Conservation (phyloP, 352 stramenopile genomes). For the Plasmopara halstedii region DNA sequence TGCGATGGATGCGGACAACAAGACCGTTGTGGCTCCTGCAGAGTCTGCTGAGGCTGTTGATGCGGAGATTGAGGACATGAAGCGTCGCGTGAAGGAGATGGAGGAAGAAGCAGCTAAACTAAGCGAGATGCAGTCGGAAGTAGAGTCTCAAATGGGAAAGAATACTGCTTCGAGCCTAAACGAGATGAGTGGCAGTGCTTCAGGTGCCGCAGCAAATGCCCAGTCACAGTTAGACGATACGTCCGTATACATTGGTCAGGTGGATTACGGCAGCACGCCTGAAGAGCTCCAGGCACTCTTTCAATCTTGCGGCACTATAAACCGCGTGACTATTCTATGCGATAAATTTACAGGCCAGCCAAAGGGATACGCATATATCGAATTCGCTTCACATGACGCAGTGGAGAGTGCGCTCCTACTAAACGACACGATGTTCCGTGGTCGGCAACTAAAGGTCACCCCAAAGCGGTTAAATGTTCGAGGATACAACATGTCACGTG, state of each 20-base stretch:
- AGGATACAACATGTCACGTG: slow-evolving; percentile 58
- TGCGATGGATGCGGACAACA: slow-evolving; percentile 4
- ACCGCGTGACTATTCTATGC: slow-evolving; percentile 96
- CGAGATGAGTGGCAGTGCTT: slow-evolving; percentile 24
- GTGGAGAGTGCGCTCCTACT: slow-evolving; percentile 86
- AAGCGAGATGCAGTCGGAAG: slow-evolving; percentile 78
- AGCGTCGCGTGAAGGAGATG: slow-evolving; percentile 74
- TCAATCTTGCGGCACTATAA: slow-evolving; percentile 94
- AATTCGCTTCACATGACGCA: slow-evolving; percentile 84
- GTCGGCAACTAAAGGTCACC: slow-evolving; percentile 87
- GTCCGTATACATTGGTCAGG: slow-evolving; percentile 94
- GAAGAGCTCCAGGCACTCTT: slow-evolving; percentile 96
- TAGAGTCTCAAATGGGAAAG: slow-evolving; percentile 73
- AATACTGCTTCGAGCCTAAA: slow-evolving; percentile 37
- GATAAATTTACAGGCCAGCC: slow-evolving; percentile 96
- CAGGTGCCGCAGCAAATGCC: slow-evolving; percentile 8
- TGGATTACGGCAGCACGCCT: slow-evolving; percentile 94
- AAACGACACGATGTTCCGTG: slow-evolving; percentile 91
- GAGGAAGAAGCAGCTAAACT: slow-evolving; percentile 78
- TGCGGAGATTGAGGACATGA: slow-evolving; percentile 81
- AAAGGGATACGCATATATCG: slow-evolving; percentile 94
- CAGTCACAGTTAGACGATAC: slow-evolving; percentile 55
- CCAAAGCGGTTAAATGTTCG: slow-evolving; percentile 83
- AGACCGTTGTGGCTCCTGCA: slow-evolving; percentile 2
- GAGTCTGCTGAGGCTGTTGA: slow-evolving; percentile 37